Base-by-base conservation (phyloP, 2,329 filamentous ascomycete genomes). In the Penicillium sp. region DNA sequence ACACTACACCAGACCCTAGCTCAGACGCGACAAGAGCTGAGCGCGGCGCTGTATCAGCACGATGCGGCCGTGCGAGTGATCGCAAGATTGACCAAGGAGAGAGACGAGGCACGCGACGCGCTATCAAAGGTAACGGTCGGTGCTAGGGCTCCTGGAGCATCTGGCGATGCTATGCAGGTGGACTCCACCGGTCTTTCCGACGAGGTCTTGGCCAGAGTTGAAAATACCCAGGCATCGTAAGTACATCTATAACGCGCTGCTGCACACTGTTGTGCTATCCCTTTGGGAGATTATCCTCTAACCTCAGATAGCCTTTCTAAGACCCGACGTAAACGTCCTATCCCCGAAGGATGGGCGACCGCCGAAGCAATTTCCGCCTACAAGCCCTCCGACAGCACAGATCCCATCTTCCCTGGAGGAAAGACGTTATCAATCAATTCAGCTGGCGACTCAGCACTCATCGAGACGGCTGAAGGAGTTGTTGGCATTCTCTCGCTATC, bases 41-140 rank as follows among this genome's bases (percentile, higher is more conserved):
- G 92, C 60, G 95, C 92, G 1, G 92, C 95, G 0, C 84, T 99
- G 26, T 99, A 99, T 79, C 94, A 98, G 80, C 92, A 98, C 71
- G 95, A 99, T 83, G 94, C 95, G 2, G 95, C 95, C n/a, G 89
- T 96, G 54, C 86, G 95, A 66, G 95, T 99, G 53, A 97, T 99
- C 79, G 93, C 93, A 67, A 88, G 94, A 52, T 76, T 99, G 75
- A 91, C 91, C n/a, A 90, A 87, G 75, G 95, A 99, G 83, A 84
- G 95, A 66, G 93, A 99, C 71, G 93, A 98, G 77, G 93, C 95
- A 50, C 86, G 94, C 67, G 91, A 95, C 78, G 92, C 95, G 15
- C 82, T 99, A 56, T 92, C 92, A 41, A 92, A 91, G 75, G 86
- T 98, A 15, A 91, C 91, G 2, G 88, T 97, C 49, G 88, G 88